Base-by-base conservation (phyloP, 352 stramenopile genomes). In the Phytophthora idaei region DNA sequence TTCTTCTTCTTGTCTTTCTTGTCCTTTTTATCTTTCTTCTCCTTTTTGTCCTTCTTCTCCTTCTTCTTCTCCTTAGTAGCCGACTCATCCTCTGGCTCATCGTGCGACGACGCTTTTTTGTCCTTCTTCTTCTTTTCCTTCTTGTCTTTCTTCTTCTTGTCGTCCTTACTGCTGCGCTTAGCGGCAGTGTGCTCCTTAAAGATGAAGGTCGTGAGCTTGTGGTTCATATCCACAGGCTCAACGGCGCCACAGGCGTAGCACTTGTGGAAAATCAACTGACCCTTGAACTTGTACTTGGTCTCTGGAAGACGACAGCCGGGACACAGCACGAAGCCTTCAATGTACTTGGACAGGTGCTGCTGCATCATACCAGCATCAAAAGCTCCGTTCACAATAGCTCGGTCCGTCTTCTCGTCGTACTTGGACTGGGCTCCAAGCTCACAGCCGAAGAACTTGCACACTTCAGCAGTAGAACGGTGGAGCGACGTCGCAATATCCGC, bases 271-370 rank as follows among this genome's bases (percentile, higher is more conserved):
- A 99, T 98, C 42, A 93, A 80, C 73, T 93, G 83, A 45, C 90
- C 90, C 86, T 99, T 99, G 73, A 99, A 99, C 77, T 99, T 99
- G 87, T 99, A 99, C 63, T 99, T 96, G 10, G 97, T 99, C 83
- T 99, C 98, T 0, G 98, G 98, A 17, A 99, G 84, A 56, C 91
- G 80, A 83, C 98, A 99, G 47, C 89, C 85, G 14, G 96, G 97
- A 71, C 98, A 99, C 10, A 99, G 77, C 44, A 99, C 98, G 68
- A 99, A 99, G 28, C 88, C 80, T 58, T 99, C 96, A 77, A 99
- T 98, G 86, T 99, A 99, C 76, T 98, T 98, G 82, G 94, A 92
- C 62, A 99, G 77, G 46, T 98, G 82, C 68, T 98, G 80, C 81
- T 99, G 97, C 63, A 99, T 90, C 62, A 83, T 76, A 59, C 93